Percentiles rank a stretch among this genome's conserved stretches.
phyloP scores from a whole-genome alignment of 768 basidiomycete species.

The Coprinopsis marcescibilis region DNA sequence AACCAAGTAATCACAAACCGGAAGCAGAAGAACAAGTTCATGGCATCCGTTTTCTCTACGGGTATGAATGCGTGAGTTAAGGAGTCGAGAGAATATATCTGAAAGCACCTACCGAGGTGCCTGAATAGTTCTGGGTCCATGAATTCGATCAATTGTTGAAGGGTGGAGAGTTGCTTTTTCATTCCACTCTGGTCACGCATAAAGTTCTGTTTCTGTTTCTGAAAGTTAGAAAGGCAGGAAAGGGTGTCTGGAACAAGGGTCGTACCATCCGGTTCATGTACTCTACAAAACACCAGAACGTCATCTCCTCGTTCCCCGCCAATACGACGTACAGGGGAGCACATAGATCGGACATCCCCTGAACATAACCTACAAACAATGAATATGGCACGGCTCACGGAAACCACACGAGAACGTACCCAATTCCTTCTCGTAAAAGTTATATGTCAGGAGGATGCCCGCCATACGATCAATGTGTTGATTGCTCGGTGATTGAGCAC shows the following conservation, averaged over 20 bases:
- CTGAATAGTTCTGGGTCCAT: slow-evolving; percentile 97
- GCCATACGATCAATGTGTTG: slow-evolving; percentile 89
- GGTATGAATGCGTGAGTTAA: slow-evolving; percentile 1
- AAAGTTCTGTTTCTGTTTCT: slow-evolving; percentile 83
- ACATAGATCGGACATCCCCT: slow-evolving; percentile 97
- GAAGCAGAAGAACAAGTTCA: slow-evolving; percentile 98
- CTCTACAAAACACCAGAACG: slow-evolving; percentile 95
- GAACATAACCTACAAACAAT: slow-evolving; percentile 72
- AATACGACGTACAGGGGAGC: slow-evolving; percentile 91
- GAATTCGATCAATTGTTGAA: slow-evolving; percentile 85
- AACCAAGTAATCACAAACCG: slow-evolving; percentile 47
- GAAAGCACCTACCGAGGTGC: slow-evolving; percentile 60
- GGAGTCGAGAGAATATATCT: background rate
- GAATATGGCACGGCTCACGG: slow-evolving; percentile 1
- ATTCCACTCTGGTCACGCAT: slow-evolving; percentile 95
- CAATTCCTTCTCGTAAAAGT: slow-evolving; percentile 82
- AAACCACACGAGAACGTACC: slow-evolving; percentile 44
- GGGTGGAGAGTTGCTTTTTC: slow-evolving; percentile 85
- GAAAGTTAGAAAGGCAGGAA: slow-evolving; percentile 9
- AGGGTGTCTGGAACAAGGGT: background rate
- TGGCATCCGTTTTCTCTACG: slow-evolving; percentile 76
- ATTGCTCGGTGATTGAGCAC: slow-evolving; percentile 84
- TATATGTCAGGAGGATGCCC: slow-evolving; percentile 83
- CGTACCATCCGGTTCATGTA: slow-evolving; percentile 92
- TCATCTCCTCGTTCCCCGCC: slow-evolving; percentile 81